phyloP scores from a whole-genome alignment of 192 early-diverging fungal species.

The Obelidium mucronatum region DNA sequence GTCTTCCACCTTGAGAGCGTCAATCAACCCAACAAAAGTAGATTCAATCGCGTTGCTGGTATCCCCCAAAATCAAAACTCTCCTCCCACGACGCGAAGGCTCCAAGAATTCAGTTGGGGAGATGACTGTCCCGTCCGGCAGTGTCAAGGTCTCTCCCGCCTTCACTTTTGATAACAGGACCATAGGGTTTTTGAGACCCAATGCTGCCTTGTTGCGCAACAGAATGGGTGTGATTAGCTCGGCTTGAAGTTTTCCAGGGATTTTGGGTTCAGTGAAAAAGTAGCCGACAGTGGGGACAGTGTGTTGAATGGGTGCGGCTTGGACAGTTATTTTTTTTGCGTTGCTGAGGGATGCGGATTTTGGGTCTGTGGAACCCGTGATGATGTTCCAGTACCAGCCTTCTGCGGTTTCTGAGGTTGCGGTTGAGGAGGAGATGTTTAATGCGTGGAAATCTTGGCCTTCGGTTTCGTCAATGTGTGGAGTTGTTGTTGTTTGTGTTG shows the following conservation, averaged over 20 bases:
- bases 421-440: conserved; percentile 5
- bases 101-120: conserved; percentile 37
- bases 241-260: conserved; percentile 50
- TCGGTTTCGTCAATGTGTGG: conserved; percentile 29
- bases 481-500: background rate
- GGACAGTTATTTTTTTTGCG: conserved; percentile 31
- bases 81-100: conserved; percentile 45
- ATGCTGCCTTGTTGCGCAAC: conserved; percentile 44
- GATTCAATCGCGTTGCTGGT: conserved; percentile 46
- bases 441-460: conserved; percentile 5
- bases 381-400: conserved; percentile 17
- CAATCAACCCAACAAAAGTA: conserved; percentile 3
- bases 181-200: conserved; percentile 56
- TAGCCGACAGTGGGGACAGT: conserved; percentile 63
- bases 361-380: background rate
- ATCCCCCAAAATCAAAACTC: conserved; percentile 64
- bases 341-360: conserved; percentile 15
- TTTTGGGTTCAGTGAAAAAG: conserved; percentile 47
- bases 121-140: conserved; percentile 57
- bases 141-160: conserved; percentile 34
- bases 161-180: conserved; percentile 55
- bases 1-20: conserved; percentile 25
- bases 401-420: background rate
- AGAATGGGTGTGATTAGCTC: conserved; percentile 50
- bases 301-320: conserved; percentile 55